Evolutionary conservation across 805 yeast species (phyloP).

Genomic region (Candida tallmaniae): DNA sequence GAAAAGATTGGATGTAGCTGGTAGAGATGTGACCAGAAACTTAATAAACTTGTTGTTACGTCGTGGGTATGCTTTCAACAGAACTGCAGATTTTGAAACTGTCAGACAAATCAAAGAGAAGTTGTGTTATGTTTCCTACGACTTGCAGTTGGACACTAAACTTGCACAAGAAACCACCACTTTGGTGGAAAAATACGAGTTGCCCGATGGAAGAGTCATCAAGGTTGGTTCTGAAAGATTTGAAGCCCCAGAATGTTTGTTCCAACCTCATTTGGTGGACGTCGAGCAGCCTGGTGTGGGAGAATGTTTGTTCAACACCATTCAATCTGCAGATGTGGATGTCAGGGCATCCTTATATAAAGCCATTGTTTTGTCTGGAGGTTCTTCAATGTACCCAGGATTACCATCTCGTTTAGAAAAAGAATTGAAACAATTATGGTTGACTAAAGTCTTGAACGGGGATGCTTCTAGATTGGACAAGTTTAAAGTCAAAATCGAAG

Average conservation of each 20-base stretch:
- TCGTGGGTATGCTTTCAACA: constrained; percentile 95
- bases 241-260: constrained; percentile 94
- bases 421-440: constrained; percentile 95
- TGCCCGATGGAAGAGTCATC: constrained; percentile 95
- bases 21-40: constrained; percentile 97
- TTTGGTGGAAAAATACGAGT: constrained; percentile 82
- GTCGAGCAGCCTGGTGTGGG: constrained; percentile 97
- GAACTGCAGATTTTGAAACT: constrained; percentile 98
- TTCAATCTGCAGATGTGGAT: constrained; percentile 94
- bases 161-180: constrained; percentile 94
- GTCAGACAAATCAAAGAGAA: constrained; percentile 97
- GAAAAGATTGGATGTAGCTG: constrained; percentile 91
- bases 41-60: constrained; percentile 85
- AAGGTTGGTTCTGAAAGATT: constrained; percentile 94
- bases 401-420: constrained; percentile 92
- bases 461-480: constrained; percentile 84
- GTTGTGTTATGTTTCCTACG: constrained; percentile 91
- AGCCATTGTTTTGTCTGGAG: constrained; percentile 94
- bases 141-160: constrained; percentile 81
- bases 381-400: constrained; percentile 98
- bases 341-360: constrained; percentile 82
- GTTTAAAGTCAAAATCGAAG: constrained; percentile 95
- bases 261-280: constrained; percentile 93
- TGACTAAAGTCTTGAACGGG: constrained; percentile 78
- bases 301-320: constrained; percentile 84